These are phyloP conservation scores for Singerocomus inundabilis DNA, from an alignment of 1,284 basidiomycete genomes.

Conservation along the genomic window DNA sequence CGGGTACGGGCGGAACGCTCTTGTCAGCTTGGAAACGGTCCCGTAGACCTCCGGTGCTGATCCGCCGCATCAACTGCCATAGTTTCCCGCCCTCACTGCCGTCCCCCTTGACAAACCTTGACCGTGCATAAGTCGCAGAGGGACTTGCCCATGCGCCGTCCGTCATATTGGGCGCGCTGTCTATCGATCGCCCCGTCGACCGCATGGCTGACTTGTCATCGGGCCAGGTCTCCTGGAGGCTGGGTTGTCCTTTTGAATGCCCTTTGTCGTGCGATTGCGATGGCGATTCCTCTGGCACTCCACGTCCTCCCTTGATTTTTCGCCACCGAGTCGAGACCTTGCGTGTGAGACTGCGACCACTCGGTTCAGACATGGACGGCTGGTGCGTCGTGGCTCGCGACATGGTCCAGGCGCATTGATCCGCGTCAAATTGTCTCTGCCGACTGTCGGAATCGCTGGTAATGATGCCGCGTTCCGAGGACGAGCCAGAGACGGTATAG, in stretches of 20 bases:
- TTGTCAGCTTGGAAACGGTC: constrained; percentile 47
- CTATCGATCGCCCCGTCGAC: constrained; percentile 16
- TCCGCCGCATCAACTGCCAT: constrained; percentile 68
- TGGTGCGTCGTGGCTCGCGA: constrained; percentile 10
- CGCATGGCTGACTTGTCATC: constrained; percentile 19
- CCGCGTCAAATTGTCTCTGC: constrained; percentile 5
- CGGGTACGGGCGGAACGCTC: constrained; percentile 58
- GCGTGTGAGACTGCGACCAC: constrained; percentile 19
- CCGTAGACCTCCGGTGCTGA: constrained; percentile 61
- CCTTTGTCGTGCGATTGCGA: neutral
- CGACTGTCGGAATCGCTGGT: constrained; percentile 43
- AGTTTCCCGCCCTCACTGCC: constrained; percentile 42
- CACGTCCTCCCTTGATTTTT: constrained; percentile 27
- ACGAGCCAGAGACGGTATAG: constrained; percentile 52
- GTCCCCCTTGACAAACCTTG: constrained; percentile 13
- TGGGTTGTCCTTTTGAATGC: constrained; percentile 31
- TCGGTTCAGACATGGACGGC: constrained; percentile 10
- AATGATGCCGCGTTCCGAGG: constrained; percentile 43
- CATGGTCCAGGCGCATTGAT: neutral
- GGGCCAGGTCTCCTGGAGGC: constrained; percentile 35
- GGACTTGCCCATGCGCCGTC: constrained; percentile 12
- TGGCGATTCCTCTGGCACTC: constrained; percentile 19
- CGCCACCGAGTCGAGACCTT: constrained; percentile 47
- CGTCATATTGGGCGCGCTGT: constrained; percentile 6
- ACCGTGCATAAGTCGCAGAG: neutral